Percentiles rank a stretch among this genome's conserved stretches.
Conservation (phyloP, 1,139 yeast genomes). For the Candida tunisiensis region DNA sequence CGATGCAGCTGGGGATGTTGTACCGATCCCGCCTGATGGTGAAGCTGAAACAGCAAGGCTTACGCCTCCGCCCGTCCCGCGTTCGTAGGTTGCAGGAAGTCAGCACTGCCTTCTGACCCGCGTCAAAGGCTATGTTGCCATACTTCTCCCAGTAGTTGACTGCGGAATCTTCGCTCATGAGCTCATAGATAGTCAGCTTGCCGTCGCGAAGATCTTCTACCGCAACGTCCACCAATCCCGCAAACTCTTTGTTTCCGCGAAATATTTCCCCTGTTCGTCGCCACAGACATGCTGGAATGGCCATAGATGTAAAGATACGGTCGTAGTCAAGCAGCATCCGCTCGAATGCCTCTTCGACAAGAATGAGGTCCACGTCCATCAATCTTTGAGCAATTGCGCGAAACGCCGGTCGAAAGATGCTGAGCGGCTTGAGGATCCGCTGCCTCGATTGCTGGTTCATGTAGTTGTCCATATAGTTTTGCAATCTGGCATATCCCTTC, state of each 20-base stretch:
- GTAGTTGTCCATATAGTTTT: constrained; percentile 82
- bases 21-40: constrained; percentile 87
- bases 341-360: constrained; percentile 91
- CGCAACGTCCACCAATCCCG: constrained; percentile 80
- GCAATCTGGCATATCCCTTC: constrained; percentile 80
- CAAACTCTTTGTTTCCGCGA: constrained; percentile 92
- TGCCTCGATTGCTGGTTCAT: constrained; percentile 78
- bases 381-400: constrained; percentile 83
- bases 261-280: constrained; percentile 94
- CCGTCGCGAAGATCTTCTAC: constrained; percentile 92
- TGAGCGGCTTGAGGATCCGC: constrained; percentile 74
- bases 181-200: constrained; percentile 77
- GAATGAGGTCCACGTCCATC: constrained; percentile 79
- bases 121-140: constrained; percentile 91
- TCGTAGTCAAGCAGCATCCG: constrained; percentile 88
- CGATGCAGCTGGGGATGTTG: constrained; percentile 89
- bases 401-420: constrained; percentile 84
- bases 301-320: constrained; percentile 92
- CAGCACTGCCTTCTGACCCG: constrained; percentile 87
- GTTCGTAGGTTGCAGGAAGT: constrained; percentile 84
- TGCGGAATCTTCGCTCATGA: constrained; percentile 93
- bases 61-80: constrained; percentile 63
- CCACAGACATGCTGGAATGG: constrained; percentile 97
- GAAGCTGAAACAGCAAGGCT: constrained; percentile 86
- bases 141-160: constrained; percentile 98